Conservation (phyloP, 305 asterid genomes). For the Plantago lanceolata region DNA sequence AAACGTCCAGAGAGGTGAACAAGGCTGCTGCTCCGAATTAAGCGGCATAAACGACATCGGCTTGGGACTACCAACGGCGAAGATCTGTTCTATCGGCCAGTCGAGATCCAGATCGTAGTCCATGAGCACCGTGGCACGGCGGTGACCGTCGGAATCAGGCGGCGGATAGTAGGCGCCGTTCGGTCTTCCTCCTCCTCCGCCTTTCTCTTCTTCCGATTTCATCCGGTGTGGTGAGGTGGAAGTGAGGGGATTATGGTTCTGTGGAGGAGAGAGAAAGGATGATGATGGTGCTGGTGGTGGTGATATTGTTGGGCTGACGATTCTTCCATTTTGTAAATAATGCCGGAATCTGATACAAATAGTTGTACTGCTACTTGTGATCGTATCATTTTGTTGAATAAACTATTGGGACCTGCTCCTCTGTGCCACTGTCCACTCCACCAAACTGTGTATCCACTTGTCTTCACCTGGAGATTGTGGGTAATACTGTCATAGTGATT, state of each 20-base stretch:
- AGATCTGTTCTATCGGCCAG: conserved; percentile 82
- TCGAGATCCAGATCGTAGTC: conserved; percentile 65
- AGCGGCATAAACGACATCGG: conserved; percentile 39
- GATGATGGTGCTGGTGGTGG: conserved; percentile 31
- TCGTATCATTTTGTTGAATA: conserved; percentile 12
- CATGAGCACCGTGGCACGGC: conserved; percentile 38
- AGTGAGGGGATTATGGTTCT: conserved; percentile 13
- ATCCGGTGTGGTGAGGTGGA: conserved; percentile 19
- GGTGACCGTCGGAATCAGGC: conserved; percentile 2
- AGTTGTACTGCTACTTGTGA: conserved; percentile 21
- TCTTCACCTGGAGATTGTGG: too few relatives aligned
- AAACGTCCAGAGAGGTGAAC: conserved; percentile 75
- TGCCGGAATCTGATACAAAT: conserved; percentile 47
- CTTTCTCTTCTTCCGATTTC: conserved; percentile 45
- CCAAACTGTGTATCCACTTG: conserved; percentile 8
- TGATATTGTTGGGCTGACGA: conserved; percentile 33
- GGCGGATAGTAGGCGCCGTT: conserved; percentile 15
- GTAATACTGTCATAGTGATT: too few relatives aligned
- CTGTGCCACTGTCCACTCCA: conserved; percentile 24
- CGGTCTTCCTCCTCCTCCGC: conserved; percentile 31
- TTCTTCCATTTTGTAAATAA: conserved; percentile 33
- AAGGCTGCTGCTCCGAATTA: conserved; percentile 64
- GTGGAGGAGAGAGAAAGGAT: conserved; percentile 45
- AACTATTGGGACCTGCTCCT: conserved; percentile 32
- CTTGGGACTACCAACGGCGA: conserved; percentile 39